Evolutionary conservation across 2,329 filamentous ascomycete genomes (phyloP).

Genomic region (Colletotrichum limetticola): DNA sequence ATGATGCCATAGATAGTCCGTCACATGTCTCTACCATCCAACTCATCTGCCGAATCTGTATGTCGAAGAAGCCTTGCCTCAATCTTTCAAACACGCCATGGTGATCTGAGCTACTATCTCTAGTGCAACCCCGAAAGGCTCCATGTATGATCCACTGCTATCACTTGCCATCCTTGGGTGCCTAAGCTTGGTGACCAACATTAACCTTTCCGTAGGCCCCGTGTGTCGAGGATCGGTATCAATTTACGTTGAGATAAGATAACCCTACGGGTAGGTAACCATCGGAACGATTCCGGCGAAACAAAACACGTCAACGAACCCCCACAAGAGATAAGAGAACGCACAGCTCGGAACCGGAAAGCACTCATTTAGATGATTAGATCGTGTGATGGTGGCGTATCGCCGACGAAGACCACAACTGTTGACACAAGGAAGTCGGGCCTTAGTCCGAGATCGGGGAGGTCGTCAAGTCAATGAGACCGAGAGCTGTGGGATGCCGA

Average conservation of each 20-base stretch:
- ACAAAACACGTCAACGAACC: conserved; percentile 3
- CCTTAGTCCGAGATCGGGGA: not conserved
- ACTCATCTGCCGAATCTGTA: not conserved
- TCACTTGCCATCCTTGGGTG: not conserved
- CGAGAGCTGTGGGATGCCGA: not conserved
- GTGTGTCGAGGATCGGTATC: not conserved
- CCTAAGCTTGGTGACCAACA: not conserved
- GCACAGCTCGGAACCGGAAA: not conserved
- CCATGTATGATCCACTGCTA: not conserved
- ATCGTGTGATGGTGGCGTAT: not conserved
- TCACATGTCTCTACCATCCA: not conserved
- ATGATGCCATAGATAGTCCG: too few relatives aligned
- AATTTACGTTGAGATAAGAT: conserved; percentile 1
- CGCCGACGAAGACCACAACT: not conserved
- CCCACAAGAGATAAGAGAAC: conserved; percentile 20
- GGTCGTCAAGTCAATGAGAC: not conserved
- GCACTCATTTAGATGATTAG: not conserved
- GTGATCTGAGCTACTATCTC: not conserved
- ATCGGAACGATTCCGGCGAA: conserved; percentile 6
- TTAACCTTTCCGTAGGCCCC: not conserved
- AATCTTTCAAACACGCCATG: not conserved
- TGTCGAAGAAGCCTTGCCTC: not conserved
- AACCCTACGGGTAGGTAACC: not conserved
- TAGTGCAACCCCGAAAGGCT: not conserved
- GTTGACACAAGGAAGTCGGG: not conserved